Percentiles rank a stretch among this genome's conserved stretches.
phyloP scores from a whole-genome alignment of 2,329 filamentous ascomycete genomes.

The Diaporthe amygdali region DNA sequence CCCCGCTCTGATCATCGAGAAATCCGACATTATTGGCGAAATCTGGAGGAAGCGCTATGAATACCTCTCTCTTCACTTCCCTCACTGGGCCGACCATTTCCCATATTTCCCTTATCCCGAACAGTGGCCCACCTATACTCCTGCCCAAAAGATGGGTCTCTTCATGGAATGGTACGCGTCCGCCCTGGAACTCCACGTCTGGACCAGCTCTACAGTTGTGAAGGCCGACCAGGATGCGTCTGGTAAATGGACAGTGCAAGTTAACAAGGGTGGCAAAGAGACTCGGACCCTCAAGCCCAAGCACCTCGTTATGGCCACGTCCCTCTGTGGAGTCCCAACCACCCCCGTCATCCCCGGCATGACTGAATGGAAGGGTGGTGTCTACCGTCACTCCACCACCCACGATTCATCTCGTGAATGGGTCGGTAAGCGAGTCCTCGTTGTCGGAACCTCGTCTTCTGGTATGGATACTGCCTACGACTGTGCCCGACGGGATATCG shows the following conservation, averaged over 20 bases:
- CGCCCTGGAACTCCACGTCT: conserved; percentile 67
- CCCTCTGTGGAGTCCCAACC: conserved; percentile 59
- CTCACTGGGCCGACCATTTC: conserved; percentile 65
- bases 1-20: conserved; percentile 56
- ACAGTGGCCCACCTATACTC: conserved; percentile 69
- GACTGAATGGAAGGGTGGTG: conserved; percentile 40
- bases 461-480: conserved; percentile 70
- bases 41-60: conserved; percentile 65
- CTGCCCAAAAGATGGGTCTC: conserved; percentile 69
- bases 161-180: conserved; percentile 69
- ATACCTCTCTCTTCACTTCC: conserved; percentile 45
- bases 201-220: conserved; percentile 56
- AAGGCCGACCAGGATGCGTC: conserved; percentile 48
- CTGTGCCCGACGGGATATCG: conserved; percentile 58
- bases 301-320: conserved; percentile 47
- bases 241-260: conserved; percentile 41
- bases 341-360: conserved; percentile 52
- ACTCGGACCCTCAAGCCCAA: conserved; percentile 51
- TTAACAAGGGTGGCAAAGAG: conserved; percentile 42
- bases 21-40: conserved; percentile 57
- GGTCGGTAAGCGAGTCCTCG: conserved; percentile 66
- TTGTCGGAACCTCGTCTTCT: conserved; percentile 74
- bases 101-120: conserved; percentile 66
- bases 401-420: conserved; percentile 64
- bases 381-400: conserved; percentile 78